phyloP scores from a whole-genome alignment of 441 rosid genomes.

The Eruca vesicaria region DNA sequence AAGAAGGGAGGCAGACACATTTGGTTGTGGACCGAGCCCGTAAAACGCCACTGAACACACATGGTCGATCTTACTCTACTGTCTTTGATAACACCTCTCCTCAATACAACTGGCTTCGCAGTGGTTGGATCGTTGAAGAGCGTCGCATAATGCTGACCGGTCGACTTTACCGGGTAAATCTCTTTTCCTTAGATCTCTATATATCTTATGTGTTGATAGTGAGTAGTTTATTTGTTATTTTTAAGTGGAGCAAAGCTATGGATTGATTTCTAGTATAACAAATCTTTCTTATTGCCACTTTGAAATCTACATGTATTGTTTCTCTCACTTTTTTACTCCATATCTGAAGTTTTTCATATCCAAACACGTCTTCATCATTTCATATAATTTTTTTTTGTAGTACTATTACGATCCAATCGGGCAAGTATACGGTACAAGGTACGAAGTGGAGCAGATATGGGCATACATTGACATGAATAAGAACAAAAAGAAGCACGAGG shows the following conservation, averaged over 20 bases:
- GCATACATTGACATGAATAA: not conserved
- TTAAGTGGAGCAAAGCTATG: not conserved
- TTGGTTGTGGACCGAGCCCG: not conserved
- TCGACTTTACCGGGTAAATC: conserved; percentile 19
- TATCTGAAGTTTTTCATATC: not conserved
- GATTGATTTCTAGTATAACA: not conserved
- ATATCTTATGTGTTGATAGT: not conserved
- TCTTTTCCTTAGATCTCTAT: not conserved
- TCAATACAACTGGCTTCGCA: conserved; percentile 14
- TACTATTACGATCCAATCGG: conserved; percentile 23
- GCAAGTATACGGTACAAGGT: not conserved
- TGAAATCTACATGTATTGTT: not conserved
- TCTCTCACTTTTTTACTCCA: not conserved
- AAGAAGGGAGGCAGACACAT: conserved; percentile 16
- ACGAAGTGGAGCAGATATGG: not conserved
- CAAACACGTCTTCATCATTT: not conserved
- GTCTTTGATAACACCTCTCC: not conserved
- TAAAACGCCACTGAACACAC: not conserved
- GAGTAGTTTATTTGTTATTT: not conserved
- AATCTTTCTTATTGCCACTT: not conserved
- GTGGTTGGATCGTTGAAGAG: conserved; percentile 27
- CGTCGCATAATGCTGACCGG: not conserved
- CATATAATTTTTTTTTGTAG: not conserved
- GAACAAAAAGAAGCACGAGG: not conserved
- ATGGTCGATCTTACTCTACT: not conserved